These are phyloP conservation scores for Hyphopichia burtonii DNA, from an alignment of 1,139 yeast genomes.

Conservation along the genomic window DNA sequence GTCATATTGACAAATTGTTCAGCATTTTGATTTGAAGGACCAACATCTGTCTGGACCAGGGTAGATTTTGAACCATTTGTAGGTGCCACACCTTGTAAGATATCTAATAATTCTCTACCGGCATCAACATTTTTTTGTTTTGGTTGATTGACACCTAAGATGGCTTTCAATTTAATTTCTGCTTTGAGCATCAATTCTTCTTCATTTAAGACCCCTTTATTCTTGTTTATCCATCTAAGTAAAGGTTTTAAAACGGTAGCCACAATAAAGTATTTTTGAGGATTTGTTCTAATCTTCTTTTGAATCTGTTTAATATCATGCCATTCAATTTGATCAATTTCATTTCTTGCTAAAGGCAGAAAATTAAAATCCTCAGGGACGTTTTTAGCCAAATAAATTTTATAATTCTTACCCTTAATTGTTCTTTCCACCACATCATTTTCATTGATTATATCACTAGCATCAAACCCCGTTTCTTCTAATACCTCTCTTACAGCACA, in stretches of 20 bases:
- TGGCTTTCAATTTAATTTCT: constrained; percentile 60
- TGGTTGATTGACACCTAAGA: constrained; percentile 52
- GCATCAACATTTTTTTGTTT: constrained; percentile 49
- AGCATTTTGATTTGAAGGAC: constrained; percentile 4
- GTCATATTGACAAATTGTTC: constrained; percentile 18
- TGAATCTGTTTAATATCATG: constrained; percentile 37
- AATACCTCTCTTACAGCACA: constrained; percentile 94
- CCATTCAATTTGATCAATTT: constrained; percentile 62
- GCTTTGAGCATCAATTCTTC: constrained; percentile 56
- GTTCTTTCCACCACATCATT: constrained; percentile 80
- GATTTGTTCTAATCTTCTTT: constrained; percentile 38
- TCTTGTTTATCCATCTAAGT: constrained; percentile 53
- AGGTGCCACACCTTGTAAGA: constrained; percentile 51
- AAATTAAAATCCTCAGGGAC: constrained; percentile 77
- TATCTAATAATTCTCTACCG: constrained; percentile 70
- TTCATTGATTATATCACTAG: constrained; percentile 62
- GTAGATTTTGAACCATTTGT: not conserved
- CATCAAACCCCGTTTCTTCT: constrained; percentile 96
- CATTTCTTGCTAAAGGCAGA: constrained; percentile 82
- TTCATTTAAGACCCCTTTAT: constrained; percentile 53
- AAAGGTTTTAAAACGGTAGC: constrained; percentile 63
- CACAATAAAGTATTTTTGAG: constrained; percentile 55
- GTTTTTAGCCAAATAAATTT: constrained; percentile 73
- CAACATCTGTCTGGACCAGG: constrained; percentile 6
- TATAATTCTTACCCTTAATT: constrained; percentile 78